Evolutionary conservation across 2,329 filamentous ascomycete species (phyloP), one percentile per base, ranked within the genome.

Genomic region (Chaetomiaceae sp.): DNA sequence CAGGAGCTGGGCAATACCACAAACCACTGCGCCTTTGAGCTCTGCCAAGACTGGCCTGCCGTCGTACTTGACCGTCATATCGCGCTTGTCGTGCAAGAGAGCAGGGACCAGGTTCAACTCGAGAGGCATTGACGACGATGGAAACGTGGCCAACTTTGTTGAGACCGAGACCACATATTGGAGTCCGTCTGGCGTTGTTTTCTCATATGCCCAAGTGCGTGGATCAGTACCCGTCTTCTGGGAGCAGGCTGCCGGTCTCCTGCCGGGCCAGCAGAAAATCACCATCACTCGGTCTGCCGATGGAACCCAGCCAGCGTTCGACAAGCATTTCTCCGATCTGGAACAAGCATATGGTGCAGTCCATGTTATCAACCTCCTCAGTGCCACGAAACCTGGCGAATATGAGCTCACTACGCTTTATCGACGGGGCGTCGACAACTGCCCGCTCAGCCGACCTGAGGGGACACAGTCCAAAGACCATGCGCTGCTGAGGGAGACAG

Each of bases 81-180:
- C 93, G 2, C 80, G 93, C 26, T 73, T 97, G 30, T 97, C 93
- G 2, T 97, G 90, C 61, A 78, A 83, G 56, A 81, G 91, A 68
- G 93, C 93, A 15, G 93, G 93, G 18, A 98, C 93, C 14, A 79
- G 93, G 33, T 98, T 97, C 73, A 97, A 97, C 64, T 85, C 91
- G n/a, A 79, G 93, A 56, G 93, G 93, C 32, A 95, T 98, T 54
- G 93, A 98, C 61, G 93, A 98, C 62, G 89, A 97, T 60, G 93
- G 93, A 12, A 88, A 97, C 58, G 93, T 97, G 22, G 90, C 93
- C 50, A 98, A 98, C 65, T 98, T 95, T 66, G 93, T 97, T n/a
- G 93, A 98, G 66, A 93, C 89, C 0, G 93, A 98, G 67, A 95
- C 89, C 0, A 81, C 91, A 33, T 90, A 94, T 61, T 95, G 87